Evolutionary conservation across 371 early-diverging fungal genomes (phyloP), one percentile per base, ranked within the genome.

Genomic region (Mortierella polycephala): DNA sequence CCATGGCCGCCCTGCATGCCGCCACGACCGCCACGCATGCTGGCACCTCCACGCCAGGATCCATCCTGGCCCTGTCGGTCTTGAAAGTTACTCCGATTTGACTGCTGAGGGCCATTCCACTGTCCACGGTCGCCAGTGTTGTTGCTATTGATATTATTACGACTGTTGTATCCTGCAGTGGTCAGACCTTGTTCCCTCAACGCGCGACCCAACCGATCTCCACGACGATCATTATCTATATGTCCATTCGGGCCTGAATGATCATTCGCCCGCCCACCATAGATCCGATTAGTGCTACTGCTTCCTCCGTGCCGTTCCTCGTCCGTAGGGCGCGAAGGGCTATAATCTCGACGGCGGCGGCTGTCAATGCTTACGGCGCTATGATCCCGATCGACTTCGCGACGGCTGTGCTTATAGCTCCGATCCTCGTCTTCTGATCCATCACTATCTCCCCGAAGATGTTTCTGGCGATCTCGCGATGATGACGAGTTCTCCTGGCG

Each of bases 341-440:
- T 76, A 44, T 76, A 76, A 2, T 76, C 76, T 45, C 76, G 54
- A 13, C 71, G 71, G 13, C 76, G 76, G 39, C 64, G 57, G 30
- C 30, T 30, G 30, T 30, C 30, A 47, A 58, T 56, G 30, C 42
- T 46, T 12, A 16, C 51, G 5, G 6, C 23, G 30, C 12, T 54
- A 12, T 57, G 40, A 20, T 69, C 68, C 59, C 45, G 77, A 39
- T 83, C 82, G 11, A 84, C 77, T 47, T 88, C 80, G 20, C 87
- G 87, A n/a, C 91, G 87, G 65, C 87, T 83, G 77, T 91, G 92
- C 72, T 92, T 93, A 62, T 88, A 91, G 67, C 90, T 93, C 42
- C 91, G 86, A 63, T 93, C 92, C 42, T 87, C 90, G 56, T 92
- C 91, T 39, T 91, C 92, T 16, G 88, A 89, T 21, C 67, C 86